These are phyloP conservation scores for Phytophthora europaea DNA, from an alignment of 352 stramenopile genomes.

Conservation along the genomic window DNA sequence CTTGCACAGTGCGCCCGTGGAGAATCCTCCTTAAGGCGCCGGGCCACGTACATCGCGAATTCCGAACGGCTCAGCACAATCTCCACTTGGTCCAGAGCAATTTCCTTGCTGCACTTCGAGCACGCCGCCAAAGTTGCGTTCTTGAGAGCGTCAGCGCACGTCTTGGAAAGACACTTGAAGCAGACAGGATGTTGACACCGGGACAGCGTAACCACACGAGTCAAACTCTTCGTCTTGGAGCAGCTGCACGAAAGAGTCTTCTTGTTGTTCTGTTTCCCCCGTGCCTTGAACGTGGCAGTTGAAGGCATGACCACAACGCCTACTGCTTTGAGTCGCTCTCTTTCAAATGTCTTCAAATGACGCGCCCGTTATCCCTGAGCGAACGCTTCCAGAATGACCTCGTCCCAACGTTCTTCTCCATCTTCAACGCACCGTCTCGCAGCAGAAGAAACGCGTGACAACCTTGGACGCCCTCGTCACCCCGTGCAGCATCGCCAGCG, in stretches of 20 bases:
- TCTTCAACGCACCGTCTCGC: conserved; percentile 34
- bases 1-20: conserved; percentile 45
- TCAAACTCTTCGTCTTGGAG: conserved; percentile 3
- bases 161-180: conserved; percentile 32
- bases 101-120: conserved; percentile 32
- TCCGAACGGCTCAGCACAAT: conserved; percentile 23
- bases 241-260: conserved; percentile 22
- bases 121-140: conserved; percentile 18
- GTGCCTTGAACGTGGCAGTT: conserved; percentile 14
- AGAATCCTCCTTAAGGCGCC: conserved; percentile 7
- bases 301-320: conserved; percentile 22
- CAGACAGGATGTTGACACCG: conserved; percentile 28
- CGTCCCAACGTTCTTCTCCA: conserved; percentile 31
- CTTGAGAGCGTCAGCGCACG: conserved; percentile 27
- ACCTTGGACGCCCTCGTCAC: conserved; percentile 52
- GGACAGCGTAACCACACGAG: conserved; percentile 23
- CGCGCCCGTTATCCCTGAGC: conserved; percentile 11
- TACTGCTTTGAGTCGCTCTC: conserved; percentile 14
- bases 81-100: conserved; percentile 36
- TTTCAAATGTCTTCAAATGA: conserved; percentile 25
- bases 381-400: conserved; percentile 17
- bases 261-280: background rate
- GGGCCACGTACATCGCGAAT: conserved; percentile 31
- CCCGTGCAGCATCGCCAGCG: conserved; percentile 52
- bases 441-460: conserved; percentile 71